These are phyloP conservation scores for Penicillium cataractarum DNA, from an alignment of 495 filamentous ascomycete species.

Conservation along the genomic window DNA sequence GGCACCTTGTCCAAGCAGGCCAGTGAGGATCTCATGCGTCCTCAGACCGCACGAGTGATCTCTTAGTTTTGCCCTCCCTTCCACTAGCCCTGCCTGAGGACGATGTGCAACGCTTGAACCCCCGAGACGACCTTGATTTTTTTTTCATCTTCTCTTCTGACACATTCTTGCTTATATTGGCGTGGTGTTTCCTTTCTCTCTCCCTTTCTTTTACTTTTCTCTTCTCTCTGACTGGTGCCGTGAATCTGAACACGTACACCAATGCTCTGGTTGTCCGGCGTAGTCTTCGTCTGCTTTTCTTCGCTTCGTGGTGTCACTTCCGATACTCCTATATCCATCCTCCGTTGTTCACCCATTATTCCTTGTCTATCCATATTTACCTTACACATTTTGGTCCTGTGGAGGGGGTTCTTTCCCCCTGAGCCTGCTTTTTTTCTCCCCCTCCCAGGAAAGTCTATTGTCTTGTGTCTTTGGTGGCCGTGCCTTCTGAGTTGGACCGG, in stretches of 20 bases:
- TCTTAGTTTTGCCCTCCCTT: conserved; percentile 30
- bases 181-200: conserved; percentile 27
- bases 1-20: conserved; percentile 50
- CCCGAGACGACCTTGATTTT: conserved; percentile 42
- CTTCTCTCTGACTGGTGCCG: conserved; percentile 24
- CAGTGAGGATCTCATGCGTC: conserved; percentile 49
- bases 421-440: conserved; percentile 20
- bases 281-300: conserved; percentile 25
- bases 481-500: conserved; percentile 35
- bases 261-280: conserved; percentile 30
- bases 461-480: conserved; percentile 26
- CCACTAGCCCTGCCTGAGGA: conserved; percentile 26
- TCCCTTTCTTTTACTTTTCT: conserved; percentile 2
- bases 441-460: conserved; percentile 24
- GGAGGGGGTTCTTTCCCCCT: conserved; percentile 3
- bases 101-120: conserved; percentile 44
- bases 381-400: conserved; percentile 13
- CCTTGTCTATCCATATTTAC: conserved; percentile 29
- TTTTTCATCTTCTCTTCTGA: conserved; percentile 23
- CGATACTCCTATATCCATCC: conserved; percentile 41
- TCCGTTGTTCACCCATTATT: conserved; percentile 21
- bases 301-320: conserved; percentile 38
- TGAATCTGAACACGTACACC: conserved; percentile 22
- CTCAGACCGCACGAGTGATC: conserved; percentile 40
- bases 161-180: conserved; percentile 33